A percentile compares a stretch with the other conserved stretches of the same genome.
phyloP scores from a whole-genome alignment of 768 basidiomycete species.

The Trametes cubensis region DNA sequence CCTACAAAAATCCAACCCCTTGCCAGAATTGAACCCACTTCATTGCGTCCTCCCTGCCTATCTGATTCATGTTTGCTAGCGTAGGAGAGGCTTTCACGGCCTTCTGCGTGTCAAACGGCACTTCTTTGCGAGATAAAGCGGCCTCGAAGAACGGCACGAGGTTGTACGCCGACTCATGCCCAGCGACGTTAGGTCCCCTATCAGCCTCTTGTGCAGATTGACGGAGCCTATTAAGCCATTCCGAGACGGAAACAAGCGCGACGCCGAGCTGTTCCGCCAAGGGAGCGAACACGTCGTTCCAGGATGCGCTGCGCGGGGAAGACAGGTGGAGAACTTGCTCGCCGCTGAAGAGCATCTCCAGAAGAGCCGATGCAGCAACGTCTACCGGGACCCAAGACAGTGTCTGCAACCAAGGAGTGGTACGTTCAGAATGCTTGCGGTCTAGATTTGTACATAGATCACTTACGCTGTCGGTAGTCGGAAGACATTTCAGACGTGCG shows the following conservation, averaged over 20 bases:
- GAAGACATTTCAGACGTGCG: slow-evolving; percentile 36
- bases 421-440: background rate
- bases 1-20: slow-evolving; percentile 9
- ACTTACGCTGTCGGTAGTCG: slow-evolving; percentile 41
- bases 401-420: slow-evolving; percentile 27
- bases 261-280: slow-evolving; percentile 30
- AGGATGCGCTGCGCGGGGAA: slow-evolving; percentile 41
- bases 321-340: slow-evolving; percentile 40
- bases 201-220: background rate
- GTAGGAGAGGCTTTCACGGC: slow-evolving; percentile 10
- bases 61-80: background rate
- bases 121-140: background rate
- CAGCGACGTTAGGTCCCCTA: background rate
- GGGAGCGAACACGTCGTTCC: slow-evolving; percentile 35
- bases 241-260: slow-evolving; percentile 37
- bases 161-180: slow-evolving; percentile 24
- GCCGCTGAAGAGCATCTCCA: slow-evolving; percentile 32
- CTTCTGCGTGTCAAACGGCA: slow-evolving; percentile 1
- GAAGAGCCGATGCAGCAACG: slow-evolving; percentile 38
- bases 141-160: slow-evolving; percentile 30
- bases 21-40: slow-evolving; percentile 26
- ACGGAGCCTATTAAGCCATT: slow-evolving; percentile 39
- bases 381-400: slow-evolving; percentile 50
- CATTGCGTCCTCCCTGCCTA: slow-evolving; percentile 9
- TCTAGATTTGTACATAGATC: background rate